Base-by-base conservation (phyloP, 257 asterid species). In the Nicotiana benthamiana region DNA sequence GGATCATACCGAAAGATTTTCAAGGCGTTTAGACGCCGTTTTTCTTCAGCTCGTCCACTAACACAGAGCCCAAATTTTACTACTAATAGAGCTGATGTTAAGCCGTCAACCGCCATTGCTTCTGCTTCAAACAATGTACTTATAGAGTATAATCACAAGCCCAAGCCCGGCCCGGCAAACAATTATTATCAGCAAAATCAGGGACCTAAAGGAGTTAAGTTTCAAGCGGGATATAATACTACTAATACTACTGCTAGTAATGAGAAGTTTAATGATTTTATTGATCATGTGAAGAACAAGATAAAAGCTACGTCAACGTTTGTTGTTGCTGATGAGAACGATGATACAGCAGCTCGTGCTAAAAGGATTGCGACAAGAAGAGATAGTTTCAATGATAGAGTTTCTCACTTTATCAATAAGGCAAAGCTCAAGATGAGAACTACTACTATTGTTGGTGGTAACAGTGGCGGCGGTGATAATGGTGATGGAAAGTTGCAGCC, bases 301-400 rank as follows among this genome's bases (percentile, higher is more conserved):
- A 75, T 88, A 7, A 59, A 59, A 89, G 77, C 83, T 66, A 84
- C 51, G 32, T 34, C 53, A 5, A 85, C 93, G 3, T 79, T 70
- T 24, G 77, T 86, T 32, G 77, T 85, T 78, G 87, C 84, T 5
- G 87, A 22, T 36, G 84, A 56, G 10, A 60, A 59, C 5, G 57
- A 8, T 12, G n/a, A 9, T 48, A 77, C 13, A 56, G n/a, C 13
- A 56, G 56, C 52, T 22, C 34, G 22, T 15, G 11, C 75, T 30
- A 32, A 65, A 12, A 87, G 81, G 75, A 56, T 26, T 18, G 63
- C 86, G 2, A 77, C 83, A 24, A 87, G 85, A 83, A 87, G 88
- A 75, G 93, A 91, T 18, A 92, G 94, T 77, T 86, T 91, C 56
- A 86, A 89, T 67, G 89, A 89, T 67, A 91, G 75, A 77, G 80